Evolutionary conservation across 345 rosid genomes (phyloP).

Genomic region (Gossypium mustelinum): DNA sequence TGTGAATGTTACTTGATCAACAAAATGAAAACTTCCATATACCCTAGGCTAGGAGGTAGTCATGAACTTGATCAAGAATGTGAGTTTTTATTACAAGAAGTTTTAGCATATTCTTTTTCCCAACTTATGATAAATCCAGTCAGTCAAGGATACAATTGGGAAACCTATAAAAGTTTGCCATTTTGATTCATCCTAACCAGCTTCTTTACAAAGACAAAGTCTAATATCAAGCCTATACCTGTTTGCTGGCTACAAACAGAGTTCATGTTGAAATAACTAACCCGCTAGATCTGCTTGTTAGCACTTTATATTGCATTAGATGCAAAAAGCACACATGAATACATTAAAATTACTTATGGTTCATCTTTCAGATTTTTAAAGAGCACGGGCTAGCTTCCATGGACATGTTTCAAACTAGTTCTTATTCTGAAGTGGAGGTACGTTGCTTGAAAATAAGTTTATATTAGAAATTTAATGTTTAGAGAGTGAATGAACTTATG

Average conservation of each 20-base stretch:
- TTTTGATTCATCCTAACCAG: not conserved
- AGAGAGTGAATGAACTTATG: not conserved
- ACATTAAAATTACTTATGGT: not conserved
- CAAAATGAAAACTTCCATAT: not conserved
- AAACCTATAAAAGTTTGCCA: not conserved
- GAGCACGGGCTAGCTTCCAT: conserved; percentile 11
- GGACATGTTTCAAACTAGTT: conserved; percentile 7
- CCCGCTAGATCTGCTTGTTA: not conserved
- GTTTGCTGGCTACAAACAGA: not conserved
- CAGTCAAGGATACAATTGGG: not conserved
- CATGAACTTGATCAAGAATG: not conserved
- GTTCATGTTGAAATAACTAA: not conserved
- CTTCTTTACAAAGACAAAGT: not conserved
- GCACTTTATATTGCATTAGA: conserved; percentile 2
- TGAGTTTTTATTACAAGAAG: not conserved
- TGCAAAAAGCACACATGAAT: not conserved
- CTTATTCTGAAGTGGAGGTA: conserved; percentile 17
- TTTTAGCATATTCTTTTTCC: not conserved
- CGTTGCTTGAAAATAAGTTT: not conserved
- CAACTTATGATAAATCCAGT: not conserved
- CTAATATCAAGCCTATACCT: not conserved
- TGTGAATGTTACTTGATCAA: not conserved
- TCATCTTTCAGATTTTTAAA: not conserved
- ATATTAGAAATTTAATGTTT: not conserved
- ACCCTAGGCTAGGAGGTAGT: not conserved